Evolutionary conservation across 2,329 filamentous ascomycete species (phyloP), one percentile per base, ranked within the genome.

Genomic region (Bipolaris bicolor): DNA sequence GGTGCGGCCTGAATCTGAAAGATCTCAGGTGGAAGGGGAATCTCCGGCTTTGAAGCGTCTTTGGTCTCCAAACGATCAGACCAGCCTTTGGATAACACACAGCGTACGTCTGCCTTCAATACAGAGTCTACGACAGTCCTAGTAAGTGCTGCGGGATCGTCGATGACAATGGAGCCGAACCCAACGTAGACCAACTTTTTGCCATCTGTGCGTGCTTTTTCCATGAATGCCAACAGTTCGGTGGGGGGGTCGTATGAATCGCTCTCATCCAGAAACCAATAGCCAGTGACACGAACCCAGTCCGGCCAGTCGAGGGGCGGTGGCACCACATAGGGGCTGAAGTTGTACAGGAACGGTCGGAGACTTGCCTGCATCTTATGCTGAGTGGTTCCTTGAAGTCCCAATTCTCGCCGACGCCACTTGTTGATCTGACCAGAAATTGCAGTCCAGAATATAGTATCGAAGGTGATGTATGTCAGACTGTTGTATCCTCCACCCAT

Each of bases 261-360:
- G 7, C 62, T 68, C 75, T 97, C 94, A 65, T 97, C 90, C 47
- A 99, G 79, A 77, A 99, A 98, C 95, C 95, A 99, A 78, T 99
- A 98, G 0, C 95, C 95, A 0, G 95, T 98, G 7, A 98, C 91
- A 41, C 92, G 87, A 74, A 99, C 95, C 95, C 95, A 99, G 76
- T 98, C 95, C 40, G 91, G 94, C 78, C 93, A 99, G 78, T 99
- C 95, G 1, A 97, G 82, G 15, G 95, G 95, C 26, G 93, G 94
- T 2, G 91, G 87, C n/a, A 99, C 95, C 11, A 99, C 95, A 10
- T 87, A 90, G 0, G 93, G 92, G 54, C 91, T 96, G 76, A 97
- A 98, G 78, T 97, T 98, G 81, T 99, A 99, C 44, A 99, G 78
- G 77, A 99, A 99, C 0, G 95, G 95, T n/a, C 97, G 92, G 75